Base-by-base conservation (phyloP, 2,329 filamentous ascomycete genomes). In the Basipetospora chlamydospora region DNA sequence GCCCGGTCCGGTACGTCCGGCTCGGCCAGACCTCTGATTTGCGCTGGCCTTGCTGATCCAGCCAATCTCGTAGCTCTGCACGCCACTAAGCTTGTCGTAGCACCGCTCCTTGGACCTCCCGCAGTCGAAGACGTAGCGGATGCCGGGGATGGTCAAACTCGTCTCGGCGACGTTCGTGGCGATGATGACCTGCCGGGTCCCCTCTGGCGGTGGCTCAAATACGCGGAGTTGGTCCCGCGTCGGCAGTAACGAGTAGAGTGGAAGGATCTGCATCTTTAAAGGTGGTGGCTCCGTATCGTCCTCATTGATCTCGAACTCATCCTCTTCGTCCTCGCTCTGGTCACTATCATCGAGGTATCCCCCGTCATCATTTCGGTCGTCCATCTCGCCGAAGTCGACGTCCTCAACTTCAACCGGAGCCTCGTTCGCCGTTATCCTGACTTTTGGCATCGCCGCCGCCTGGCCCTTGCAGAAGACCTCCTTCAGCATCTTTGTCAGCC, bases 31-130 rank as follows among this genome's bases (percentile, higher is more conserved):
- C 53, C 90, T 73, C 57, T 98, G 90, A 45, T 78, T 82, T 6
- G 90, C 88, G 53, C 85, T 93, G 20, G 90, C 90, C 60, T 98
- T 96, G 61, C 87, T 95, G 53, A 96, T 92, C 85, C 88, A 98
- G 28, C 81, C 80, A 37, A 98, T 74, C 48, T 94, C 82, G 52
- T 94, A 98, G 50, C 81, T 94, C 54, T 98, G 90, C 1, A 98
- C 88, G 3, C 88, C 88, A 7, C 82, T 95, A 9, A 73, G 62
- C n/a, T 74, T 69, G 52, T 96, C 83, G 49, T 90, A 96, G 40
- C 79, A 81, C 43, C 88, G 80, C 55, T 95, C 87, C 56, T 98
- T 98, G 25, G 83, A 80, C 34, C 92, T 71, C 23, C 90, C 90
- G 45, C 83, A 87, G 55, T 96, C 88, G 43, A 98, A 95, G 7